These are phyloP conservation scores for Fremontodendron californicum DNA, from an alignment of 345 rosid species.

Conservation along the genomic window DNA sequence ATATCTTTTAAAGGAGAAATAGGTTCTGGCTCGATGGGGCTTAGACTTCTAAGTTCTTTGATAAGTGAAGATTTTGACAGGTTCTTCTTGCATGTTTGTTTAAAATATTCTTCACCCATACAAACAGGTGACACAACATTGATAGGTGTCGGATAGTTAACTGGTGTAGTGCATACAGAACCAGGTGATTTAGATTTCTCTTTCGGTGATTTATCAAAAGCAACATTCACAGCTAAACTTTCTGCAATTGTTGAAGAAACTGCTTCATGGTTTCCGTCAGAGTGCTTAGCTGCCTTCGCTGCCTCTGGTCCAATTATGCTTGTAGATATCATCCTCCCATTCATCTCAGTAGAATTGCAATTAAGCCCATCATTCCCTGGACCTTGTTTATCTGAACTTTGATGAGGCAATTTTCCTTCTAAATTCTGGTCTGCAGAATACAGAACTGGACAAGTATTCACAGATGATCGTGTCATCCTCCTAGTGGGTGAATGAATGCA, in stretches of 20 bases:
- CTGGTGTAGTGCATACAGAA: constrained; percentile 31
- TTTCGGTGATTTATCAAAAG: constrained; percentile 21
- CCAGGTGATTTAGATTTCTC: constrained; percentile 27
- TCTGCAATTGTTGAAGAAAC: constrained; percentile 17
- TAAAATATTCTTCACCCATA: constrained; percentile 64
- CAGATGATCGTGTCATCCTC: constrained; percentile 27
- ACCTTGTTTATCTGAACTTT: constrained; percentile 12
- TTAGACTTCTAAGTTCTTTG: constrained; percentile 51
- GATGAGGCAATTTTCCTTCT: background rate
- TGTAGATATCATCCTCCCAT: constrained; percentile 9
- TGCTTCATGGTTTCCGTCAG: constrained; percentile 12
- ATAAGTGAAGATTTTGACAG: constrained; percentile 37
- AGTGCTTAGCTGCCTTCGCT: constrained; percentile 7
- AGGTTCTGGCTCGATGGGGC: constrained; percentile 31
- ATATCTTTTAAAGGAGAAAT: constrained; percentile 41
- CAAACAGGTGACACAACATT: constrained; percentile 74
- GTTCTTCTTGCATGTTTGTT: constrained; percentile 54
- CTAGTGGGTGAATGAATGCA: constrained; percentile 28
- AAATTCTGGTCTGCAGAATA: constrained; percentile 10
- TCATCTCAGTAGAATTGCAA: constrained; percentile 13
- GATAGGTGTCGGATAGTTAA: constrained; percentile 33
- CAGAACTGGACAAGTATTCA: background rate
- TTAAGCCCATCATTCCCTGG: background rate
- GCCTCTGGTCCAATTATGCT: background rate
- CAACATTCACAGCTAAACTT: constrained; percentile 19